phyloP scores from a whole-genome alignment of 345 rosid species.

The Gossypium raimondii region DNA sequence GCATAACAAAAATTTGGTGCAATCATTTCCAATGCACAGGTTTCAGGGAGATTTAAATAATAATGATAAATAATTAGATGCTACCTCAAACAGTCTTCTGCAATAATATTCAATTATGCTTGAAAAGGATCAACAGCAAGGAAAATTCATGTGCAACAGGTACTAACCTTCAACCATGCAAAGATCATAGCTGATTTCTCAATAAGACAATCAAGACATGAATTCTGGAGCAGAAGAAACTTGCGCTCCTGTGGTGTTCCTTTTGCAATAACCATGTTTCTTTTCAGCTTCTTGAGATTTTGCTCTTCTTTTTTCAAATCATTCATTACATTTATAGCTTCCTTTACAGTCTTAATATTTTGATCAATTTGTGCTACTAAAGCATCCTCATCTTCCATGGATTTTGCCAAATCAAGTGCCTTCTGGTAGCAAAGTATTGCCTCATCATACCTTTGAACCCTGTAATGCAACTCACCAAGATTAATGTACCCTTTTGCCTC shows the following conservation, averaged over 20 bases:
- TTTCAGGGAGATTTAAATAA: neutral
- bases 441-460: constrained; percentile 66
- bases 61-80: neutral
- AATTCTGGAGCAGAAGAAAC: constrained; percentile 54
- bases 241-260: constrained; percentile 65
- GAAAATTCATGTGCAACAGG: neutral
- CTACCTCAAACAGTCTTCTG: neutral
- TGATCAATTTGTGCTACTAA: constrained; percentile 53
- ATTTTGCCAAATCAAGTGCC: constrained; percentile 71
- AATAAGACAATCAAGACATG: constrained; percentile 67
- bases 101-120: neutral
- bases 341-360: constrained; percentile 58
- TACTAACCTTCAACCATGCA: constrained; percentile 74
- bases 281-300: constrained; percentile 68
- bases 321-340: constrained; percentile 65
- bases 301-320: constrained; percentile 76
- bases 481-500: constrained; percentile 96
- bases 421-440: constrained; percentile 71
- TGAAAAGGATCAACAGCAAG: neutral
- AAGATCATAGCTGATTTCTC: constrained; percentile 65
- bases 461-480: constrained; percentile 82
- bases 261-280: constrained; percentile 46
- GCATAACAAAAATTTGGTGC: neutral
- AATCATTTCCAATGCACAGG: neutral
- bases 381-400: constrained; percentile 89